Base-by-base conservation (phyloP, 495 filamentous ascomycete genomes). In the Neurospora sp. region DNA sequence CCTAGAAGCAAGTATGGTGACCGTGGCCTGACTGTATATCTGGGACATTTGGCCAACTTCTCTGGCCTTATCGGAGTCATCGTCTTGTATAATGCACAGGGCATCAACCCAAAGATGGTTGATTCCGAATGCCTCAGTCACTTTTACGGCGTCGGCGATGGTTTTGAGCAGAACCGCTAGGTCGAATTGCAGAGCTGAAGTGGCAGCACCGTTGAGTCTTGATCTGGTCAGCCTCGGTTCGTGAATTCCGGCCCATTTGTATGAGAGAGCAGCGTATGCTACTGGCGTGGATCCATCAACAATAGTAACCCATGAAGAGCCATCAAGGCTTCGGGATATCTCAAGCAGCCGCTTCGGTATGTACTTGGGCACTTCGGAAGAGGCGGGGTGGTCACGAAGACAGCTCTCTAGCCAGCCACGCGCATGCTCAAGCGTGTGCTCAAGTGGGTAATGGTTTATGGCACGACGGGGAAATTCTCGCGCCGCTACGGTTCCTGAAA, bases 61-160 rank as follows among this genome's bases (percentile, higher is more conserved):
- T 4, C 3, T 27, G 20, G 48, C 11, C 27, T 81, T 80, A 20
- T 79, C 75, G 2, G 75, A 40, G 5, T 39, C 72, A 31, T 78
- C 74, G 61, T 82, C 79, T 68, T 83, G 80, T 12, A 77, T 61
- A 35, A 84, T 83, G 73, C 82, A 84, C 20, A 83, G 72, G 11
- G 76, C 71, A 66, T 83, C 81, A 16, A 82, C 74, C 81, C 81
- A 83, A 18, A 83, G 73, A 68, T 79, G 77, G 1, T 16, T 31
- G n/a, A 78, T 18, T 11, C 72, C 78, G 4, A 82, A 73, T 4
- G 68, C 39, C 7, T 27, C 71, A 12, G 76, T 74, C 3, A 78
- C 69, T 0, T 40, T 44, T 41, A 81, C 78, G 20, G 81, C 78
- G 40, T 83, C 73, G 42, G 72, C 20, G 40, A 83, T 80, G 2